phyloP scores from a whole-genome alignment of 257 asterid species.

The Fraxinus americana region DNA sequence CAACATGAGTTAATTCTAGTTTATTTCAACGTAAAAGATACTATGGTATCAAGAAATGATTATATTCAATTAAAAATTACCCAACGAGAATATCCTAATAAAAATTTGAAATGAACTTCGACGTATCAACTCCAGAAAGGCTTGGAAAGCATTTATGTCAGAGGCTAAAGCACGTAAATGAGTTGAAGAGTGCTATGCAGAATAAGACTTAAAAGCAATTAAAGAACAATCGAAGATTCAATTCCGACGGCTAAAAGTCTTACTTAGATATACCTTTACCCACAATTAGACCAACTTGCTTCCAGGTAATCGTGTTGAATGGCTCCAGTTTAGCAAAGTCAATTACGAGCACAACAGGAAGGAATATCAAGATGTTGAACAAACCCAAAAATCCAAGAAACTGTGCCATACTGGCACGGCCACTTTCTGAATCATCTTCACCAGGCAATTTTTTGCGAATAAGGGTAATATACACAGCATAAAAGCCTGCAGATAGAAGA shows the following conservation, averaged over 20 bases:
- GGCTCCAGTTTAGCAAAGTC: conserved; percentile 59
- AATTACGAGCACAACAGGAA: conserved; percentile 68
- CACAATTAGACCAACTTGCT: conserved; percentile 70
- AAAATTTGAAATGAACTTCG: not conserved
- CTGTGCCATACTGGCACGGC: conserved; percentile 84
- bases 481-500: conserved; percentile 76
- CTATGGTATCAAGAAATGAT: not conserved
- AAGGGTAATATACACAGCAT: conserved; percentile 81
- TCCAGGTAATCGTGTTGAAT: conserved; percentile 55
- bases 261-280: conserved; percentile 78
- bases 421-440: conserved; percentile 64
- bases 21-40: not conserved
- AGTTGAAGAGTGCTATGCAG: not conserved
- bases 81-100: conserved; percentile 1
- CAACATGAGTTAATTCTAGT: not conserved
- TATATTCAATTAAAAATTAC: not conserved
- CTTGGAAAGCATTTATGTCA: not conserved
- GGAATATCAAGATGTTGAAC: conserved; percentile 78
- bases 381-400: conserved; percentile 93
- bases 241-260: not conserved
- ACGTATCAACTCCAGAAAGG: not conserved
- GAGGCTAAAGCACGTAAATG: conserved; percentile 13
- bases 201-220: not conserved
- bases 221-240: not conserved
- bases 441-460: conserved; percentile 86